Percentiles rank a stretch among this genome's conserved stretches.
These are phyloP conservation scores for Styphnolobium japonicum DNA, from an alignment of 306 rosid species.

Conservation along the genomic window DNA sequence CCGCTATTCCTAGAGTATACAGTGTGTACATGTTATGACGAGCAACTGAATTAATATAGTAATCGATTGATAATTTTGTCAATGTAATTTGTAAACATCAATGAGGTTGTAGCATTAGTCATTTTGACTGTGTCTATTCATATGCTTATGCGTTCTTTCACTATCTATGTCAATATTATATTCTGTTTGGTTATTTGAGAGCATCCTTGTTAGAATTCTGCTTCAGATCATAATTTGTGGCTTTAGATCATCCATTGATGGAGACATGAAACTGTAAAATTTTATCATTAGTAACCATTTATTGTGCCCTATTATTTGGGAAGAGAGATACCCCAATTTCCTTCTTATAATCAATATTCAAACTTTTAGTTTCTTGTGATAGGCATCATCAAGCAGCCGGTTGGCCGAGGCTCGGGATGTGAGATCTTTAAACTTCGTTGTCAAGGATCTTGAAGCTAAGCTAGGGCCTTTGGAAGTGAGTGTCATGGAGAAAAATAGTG, in stretches of 20 bases:
- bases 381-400: constrained; percentile 46
- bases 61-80: too few species aligned
- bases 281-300: background rate
- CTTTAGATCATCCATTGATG: background rate
- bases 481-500: background rate
- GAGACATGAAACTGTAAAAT: background rate
- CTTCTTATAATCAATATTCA: constrained; percentile 5
- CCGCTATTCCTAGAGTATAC: too few species aligned
- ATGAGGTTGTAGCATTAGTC: too few species aligned
- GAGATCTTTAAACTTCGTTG: constrained; percentile 53
- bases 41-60: too few species aligned
- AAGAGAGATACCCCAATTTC: background rate
- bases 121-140: too few species aligned
- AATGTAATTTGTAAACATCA: too few species aligned
- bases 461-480: constrained; percentile 48
- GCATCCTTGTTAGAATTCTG: too few species aligned
- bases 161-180: too few species aligned
- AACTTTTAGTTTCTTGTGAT: constrained; percentile 14
- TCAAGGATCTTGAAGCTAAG: constrained; percentile 59
- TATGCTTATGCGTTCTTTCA: too few species aligned
- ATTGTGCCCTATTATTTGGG: background rate
- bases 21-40: too few species aligned
- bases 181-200: too few species aligned
- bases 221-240: background rate
- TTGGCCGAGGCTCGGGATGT: constrained; percentile 55